These are phyloP conservation scores for Mucor saturninus DNA, from an alignment of 371 early-diverging fungal species.

Conservation along the genomic window DNA sequence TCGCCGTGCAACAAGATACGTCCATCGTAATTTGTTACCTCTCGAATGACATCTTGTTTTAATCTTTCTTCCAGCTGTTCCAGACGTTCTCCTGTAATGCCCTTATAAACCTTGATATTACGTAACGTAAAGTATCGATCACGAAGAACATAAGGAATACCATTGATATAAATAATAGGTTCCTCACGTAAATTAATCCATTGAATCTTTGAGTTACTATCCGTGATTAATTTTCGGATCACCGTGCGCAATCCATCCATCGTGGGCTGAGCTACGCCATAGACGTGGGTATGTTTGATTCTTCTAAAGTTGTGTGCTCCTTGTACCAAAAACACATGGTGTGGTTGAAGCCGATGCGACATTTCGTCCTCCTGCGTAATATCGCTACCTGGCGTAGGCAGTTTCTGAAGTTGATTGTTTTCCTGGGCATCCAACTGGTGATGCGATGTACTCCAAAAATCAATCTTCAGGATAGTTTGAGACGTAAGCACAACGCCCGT, in stretches of 20 bases:
- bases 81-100: constrained; percentile 59
- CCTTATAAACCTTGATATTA: constrained; percentile 63
- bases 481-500: constrained; percentile 63
- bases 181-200: constrained; percentile 76
- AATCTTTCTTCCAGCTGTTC: constrained; percentile 62
- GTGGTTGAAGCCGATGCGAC: constrained; percentile 15
- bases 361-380: background rate
- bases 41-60: constrained; percentile 62
- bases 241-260: constrained; percentile 56
- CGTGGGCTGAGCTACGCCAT: constrained; percentile 71
- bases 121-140: constrained; percentile 59
- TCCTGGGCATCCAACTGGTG: constrained; percentile 21
- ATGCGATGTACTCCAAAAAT: constrained; percentile 50
- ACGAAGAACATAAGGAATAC: constrained; percentile 65
- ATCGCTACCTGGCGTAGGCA: constrained; percentile 18
- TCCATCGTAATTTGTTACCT: constrained; percentile 48
- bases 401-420: constrained; percentile 25
- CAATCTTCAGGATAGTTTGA: constrained; percentile 67
- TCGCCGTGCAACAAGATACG: constrained; percentile 65
- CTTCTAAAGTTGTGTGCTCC: constrained; percentile 42
- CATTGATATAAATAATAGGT: constrained; percentile 69
- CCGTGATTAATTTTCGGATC: constrained; percentile 22
- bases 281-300: constrained; percentile 40
- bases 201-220: constrained; percentile 31
- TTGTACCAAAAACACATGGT: constrained; percentile 28